These are phyloP conservation scores for Podaxis sp. DNA, from an alignment of 768 basidiomycete species.

Conservation along the genomic window DNA sequence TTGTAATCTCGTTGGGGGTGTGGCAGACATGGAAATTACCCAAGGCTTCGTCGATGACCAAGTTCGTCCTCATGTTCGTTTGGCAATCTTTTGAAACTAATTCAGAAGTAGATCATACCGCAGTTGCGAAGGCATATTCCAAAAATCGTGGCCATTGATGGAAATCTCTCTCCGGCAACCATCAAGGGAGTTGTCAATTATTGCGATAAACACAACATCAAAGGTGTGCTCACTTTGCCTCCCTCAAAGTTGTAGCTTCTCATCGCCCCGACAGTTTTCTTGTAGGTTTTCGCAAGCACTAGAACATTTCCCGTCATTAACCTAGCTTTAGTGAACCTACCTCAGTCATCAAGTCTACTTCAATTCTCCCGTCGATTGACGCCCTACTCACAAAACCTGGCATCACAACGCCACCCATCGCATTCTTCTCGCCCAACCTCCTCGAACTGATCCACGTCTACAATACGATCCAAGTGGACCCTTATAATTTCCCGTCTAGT, in stretches of 20 bases:
- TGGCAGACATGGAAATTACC: constrained; percentile 88
- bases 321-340: constrained; percentile 79
- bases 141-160: constrained; percentile 69
- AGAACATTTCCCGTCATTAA: constrained; percentile 9
- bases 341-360: constrained; percentile 75
- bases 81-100: neutral
- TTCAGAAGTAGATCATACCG: constrained; percentile 45
- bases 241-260: constrained; percentile 7
- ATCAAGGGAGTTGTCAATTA: constrained; percentile 52
- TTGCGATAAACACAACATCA: constrained; percentile 46
- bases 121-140: constrained; percentile 53
- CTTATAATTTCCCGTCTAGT: constrained; percentile 50
- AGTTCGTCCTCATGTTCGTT: constrained; percentile 13
- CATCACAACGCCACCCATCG: constrained; percentile 44
- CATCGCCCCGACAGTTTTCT: constrained; percentile 56
- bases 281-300: constrained; percentile 45
- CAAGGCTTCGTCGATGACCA: constrained; percentile 49
- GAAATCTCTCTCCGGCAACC: constrained; percentile 60
- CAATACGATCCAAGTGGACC: constrained; percentile 43
- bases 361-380: constrained; percentile 64
- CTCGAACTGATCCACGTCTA: constrained; percentile 71
- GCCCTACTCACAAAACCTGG: constrained; percentile 30
- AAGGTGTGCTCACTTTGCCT: constrained; percentile 43
- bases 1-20: constrained; percentile 78
- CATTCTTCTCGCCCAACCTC: constrained; percentile 83